Evolutionary conservation across 495 filamentous ascomycete species (phyloP), one percentile per base, ranked within the genome.

Genomic region (Penicillium alfredii): DNA sequence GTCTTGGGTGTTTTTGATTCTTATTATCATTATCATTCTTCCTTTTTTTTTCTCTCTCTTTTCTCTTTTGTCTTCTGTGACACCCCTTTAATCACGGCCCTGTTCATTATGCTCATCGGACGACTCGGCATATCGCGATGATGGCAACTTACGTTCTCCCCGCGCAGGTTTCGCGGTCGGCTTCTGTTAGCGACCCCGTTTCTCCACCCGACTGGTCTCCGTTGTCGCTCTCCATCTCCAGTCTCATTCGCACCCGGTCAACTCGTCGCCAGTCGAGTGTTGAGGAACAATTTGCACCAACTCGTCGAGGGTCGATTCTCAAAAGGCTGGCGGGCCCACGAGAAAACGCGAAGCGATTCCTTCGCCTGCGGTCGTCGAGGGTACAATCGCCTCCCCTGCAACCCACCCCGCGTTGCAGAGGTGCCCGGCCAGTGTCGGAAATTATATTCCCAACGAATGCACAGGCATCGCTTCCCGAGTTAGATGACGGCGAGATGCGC

Each of bases 271-370:
- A 40, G n/a, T n/a, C n/a, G 8, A 34, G 35, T 2, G 32, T 43
- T 30, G 47, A 57, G 31, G 50, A 57, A 30, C 40, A 53, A 40
- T 46, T 52, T 17, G 42, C 61, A 13, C 59, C 54, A 37, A 45
- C 47, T 18, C 40, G 29, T 47, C 61, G 56, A 23, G 47, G 43
- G 20, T 60, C 61, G 4, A 45, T 68, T 14, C 35, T 69, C 26
- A 55, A 38, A 54, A 71, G 66, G 51, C 55, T 72, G 60, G 66
- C 64, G 51, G 58, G 61, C 16, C 63, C 69, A 51, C 64, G 66
- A 36, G 68, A 72, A 41, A 69, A 65, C 60, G 66, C 68, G 45
- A 67, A 68, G 60, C 67, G 67, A 34, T 51, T 71, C 49, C 60
- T 74, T 55, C 67, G 67, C 51, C 44, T 68, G 42, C 60, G 62